Evolutionary conservation across 345 rosid genomes (phyloP), one percentile per base, ranked within the genome.

Genomic region (Linum usitatissimum): DNA sequence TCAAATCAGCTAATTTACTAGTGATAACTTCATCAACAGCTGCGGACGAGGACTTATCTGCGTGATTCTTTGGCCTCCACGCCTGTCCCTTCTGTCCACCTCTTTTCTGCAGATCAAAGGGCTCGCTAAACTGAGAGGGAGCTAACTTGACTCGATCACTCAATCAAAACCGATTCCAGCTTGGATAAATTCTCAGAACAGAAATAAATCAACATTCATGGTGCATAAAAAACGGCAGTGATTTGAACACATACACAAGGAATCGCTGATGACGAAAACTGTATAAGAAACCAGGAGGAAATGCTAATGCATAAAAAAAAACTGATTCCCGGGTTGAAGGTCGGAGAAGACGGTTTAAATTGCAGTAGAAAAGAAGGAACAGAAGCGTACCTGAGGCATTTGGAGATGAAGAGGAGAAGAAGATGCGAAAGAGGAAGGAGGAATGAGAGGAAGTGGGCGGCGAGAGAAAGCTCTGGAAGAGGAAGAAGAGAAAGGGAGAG

Each of bases 1-100:
- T 77, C 74, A 91, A 70, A 30, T 69, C 80, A 13, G 78, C 81
- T 51, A 91, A 30, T 62, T 71, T 76, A 62, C 61, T 14, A 15
- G 71, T 70, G 18, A 81, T 71, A 4, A 73, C 76, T 53, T 82
- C 86, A 40, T 66, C 66, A 57, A 39, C 58, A 2, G 65, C n/a
- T n/a, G 79, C 67, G 9, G 72, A 61, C 6, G 80, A 76, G 51
- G 79, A 14, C 10, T 9, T 48, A 17, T 76, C 59, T 17, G 63
- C 48, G 15, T 23, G 66, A 30, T 73, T 49, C 71, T 74, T 67
- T 38, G 60, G 70, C 63, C 73, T 73, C 87, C 80, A 55, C 57
- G 10, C 65, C 15, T 77, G 75, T 57, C 64, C 75, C 70, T 64
- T 31, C 55, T 59, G 48, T 57, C 62, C 64, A 48, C 53, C 77